Evolutionary conservation across 2,329 filamentous ascomycete genomes (phyloP).

Genomic region (Catunica adiposa): DNA sequence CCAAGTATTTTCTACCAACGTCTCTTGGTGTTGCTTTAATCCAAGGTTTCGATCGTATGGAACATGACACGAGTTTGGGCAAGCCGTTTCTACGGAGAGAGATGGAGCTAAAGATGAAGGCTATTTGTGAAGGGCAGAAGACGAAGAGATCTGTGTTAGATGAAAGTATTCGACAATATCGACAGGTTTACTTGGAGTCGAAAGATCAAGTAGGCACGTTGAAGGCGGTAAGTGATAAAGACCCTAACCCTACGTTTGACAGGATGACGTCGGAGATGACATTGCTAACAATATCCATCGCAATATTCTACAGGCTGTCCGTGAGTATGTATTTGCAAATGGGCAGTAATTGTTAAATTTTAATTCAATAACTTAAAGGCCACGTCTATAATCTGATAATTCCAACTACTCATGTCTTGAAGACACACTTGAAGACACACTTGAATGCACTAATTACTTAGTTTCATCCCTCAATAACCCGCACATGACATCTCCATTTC

Average conservation of each 20-base stretch:
- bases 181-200: slow-evolving; percentile 69
- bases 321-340: not conserved
- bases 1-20: slow-evolving; percentile 85
- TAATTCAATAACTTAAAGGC: not conserved
- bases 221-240: slow-evolving; percentile 35
- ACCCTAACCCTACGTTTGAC: not conserved
- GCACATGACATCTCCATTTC: not conserved
- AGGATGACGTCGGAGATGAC: not conserved
- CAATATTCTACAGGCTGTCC: not conserved
- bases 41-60: slow-evolving; percentile 87
- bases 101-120: slow-evolving; percentile 95
- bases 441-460: too few species aligned
- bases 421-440: too few species aligned
- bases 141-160: slow-evolving; percentile 59
- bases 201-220: slow-evolving; percentile 55
- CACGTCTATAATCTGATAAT: not conserved
- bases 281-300: not conserved
- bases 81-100: slow-evolving; percentile 95
- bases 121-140: slow-evolving; percentile 76
- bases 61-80: slow-evolving; percentile 77
- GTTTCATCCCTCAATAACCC: too few species aligned
- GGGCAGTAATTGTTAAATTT: not conserved
- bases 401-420: too few species aligned
- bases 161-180: slow-evolving; percentile 75
- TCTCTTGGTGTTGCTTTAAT: slow-evolving; percentile 82